Conservation (phyloP, 805 yeast species). For the Lachancea quebecensis region DNA sequence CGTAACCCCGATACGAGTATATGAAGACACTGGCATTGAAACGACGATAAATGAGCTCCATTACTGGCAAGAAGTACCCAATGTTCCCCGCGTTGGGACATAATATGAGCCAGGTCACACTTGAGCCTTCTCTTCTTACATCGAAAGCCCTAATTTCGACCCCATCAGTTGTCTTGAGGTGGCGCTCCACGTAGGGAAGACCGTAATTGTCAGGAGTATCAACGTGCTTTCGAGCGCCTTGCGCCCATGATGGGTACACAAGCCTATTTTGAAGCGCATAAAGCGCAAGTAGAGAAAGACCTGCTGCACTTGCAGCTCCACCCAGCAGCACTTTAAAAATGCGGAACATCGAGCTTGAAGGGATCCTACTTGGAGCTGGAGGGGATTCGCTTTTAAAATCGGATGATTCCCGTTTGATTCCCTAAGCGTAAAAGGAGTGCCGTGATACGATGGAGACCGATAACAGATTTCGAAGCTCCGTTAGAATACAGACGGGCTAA, state of each 20-base stretch:
- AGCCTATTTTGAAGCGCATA: conserved; percentile 57
- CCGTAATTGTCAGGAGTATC: conserved; percentile 71
- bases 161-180: conserved; percentile 62
- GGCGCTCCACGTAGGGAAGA: conserved; percentile 56
- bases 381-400: background rate
- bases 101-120: conserved; percentile 63
- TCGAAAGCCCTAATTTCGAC: conserved; percentile 60
- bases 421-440: too few relatives aligned
- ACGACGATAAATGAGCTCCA: conserved; percentile 52
- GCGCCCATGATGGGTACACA: conserved; percentile 79
- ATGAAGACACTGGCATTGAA: conserved; percentile 73
- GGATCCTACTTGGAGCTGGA: background rate
- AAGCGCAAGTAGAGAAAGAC: conserved; percentile 43
- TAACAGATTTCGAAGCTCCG: too few relatives aligned
- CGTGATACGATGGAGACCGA: too few relatives aligned
- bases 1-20: conserved; percentile 89
- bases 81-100: conserved; percentile 96
- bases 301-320: conserved; percentile 39
- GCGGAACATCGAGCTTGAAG: background rate
- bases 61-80: conserved; percentile 83
- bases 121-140: conserved; percentile 31
- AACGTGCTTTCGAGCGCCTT: conserved; percentile 62
- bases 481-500: too few relatives aligned
- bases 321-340: conserved; percentile 31
- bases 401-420: background rate